Evolutionary conservation across 106 monocot species (phyloP), one percentile per base, ranked within the genome.

Genomic region (Dioscorea dumetorum): DNA sequence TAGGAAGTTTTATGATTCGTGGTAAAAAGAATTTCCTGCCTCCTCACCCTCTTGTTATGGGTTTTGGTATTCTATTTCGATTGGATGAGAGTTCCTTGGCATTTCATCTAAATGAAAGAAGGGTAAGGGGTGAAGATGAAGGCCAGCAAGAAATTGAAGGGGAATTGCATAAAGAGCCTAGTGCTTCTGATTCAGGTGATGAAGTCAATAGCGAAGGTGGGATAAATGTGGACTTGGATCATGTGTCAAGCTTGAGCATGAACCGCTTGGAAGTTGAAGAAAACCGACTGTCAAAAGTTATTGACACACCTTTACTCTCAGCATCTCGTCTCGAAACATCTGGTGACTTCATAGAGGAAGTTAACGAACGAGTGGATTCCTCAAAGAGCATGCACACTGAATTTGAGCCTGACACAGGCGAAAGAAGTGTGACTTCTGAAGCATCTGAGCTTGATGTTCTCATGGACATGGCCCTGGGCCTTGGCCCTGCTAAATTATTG

Each of bases 1-100:
- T 85, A 8, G 99, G 99, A 49, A 99, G 99, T 73, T 99, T 99
- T 62, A 99, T 99, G 93, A 93, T 99, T 71, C 93, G 99, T 66
- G 99, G 99, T 11, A 93, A 83, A 73, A 99, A 99, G 76, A 99
- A 99, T 66, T 99, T 99, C 50, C 85, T 99, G 22, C 93, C 99
- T 64, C 99, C 99, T 50, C 93, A 93, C 75, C 87, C 92, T 49
- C 89, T 99, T 73, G 79, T 99, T 49, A 93, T 99, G 99, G 99
- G 99, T 1, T 99, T 99, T 72, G 93, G 99, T 31, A 88, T 99
- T 65, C 72, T 99, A 22, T 99, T 93, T 71, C 99, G 99, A 21
- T 79, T 99, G 73, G 99, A 99, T 73, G 99, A 99, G 75, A 99
- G 99, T 79, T 99, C 99, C 24, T 77, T 99, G 70, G 89, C 70